These are phyloP conservation scores for Teunomyces tritomae DNA, from an alignment of 805 yeast genomes.

Conservation along the genomic window DNA sequence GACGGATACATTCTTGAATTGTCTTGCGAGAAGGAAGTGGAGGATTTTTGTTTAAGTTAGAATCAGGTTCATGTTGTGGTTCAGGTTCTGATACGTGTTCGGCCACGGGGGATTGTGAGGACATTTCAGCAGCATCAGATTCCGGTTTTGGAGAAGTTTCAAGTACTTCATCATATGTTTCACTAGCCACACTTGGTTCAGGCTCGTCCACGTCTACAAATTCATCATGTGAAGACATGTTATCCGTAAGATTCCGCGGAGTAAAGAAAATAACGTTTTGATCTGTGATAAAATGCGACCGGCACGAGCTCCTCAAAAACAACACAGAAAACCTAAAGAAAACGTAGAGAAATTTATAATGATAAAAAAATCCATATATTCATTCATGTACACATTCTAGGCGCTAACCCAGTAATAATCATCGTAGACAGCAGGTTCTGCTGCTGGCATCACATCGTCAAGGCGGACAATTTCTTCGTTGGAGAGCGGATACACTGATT, in stretches of 20 bases:
- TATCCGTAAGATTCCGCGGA: conserved; percentile 1
- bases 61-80: background rate
- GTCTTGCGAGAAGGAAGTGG: conserved; percentile 34
- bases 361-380: background rate
- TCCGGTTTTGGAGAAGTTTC: background rate
- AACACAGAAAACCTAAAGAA: background rate
- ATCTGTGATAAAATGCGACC: background rate
- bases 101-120: background rate
- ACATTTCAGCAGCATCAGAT: background rate
- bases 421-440: conserved; percentile 8
- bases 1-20: conserved; percentile 19
- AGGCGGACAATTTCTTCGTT: conserved; percentile 18
- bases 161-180: background rate
- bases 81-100: background rate
- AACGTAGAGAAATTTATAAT: too few relatives aligned
- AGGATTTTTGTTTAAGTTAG: conserved; percentile 12
- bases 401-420: conserved; percentile 20
- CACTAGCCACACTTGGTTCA: background rate
- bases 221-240: conserved; percentile 20
- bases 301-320: background rate
- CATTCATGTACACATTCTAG: background rate
- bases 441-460: conserved; percentile 3
- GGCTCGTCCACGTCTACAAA: conserved; percentile 19
- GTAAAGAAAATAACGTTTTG: background rate
- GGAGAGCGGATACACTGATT: conserved; percentile 18